These are phyloP conservation scores for Trichoderma sp. DNA, from an alignment of 2,329 filamentous ascomycete species.

Conservation along the genomic window DNA sequence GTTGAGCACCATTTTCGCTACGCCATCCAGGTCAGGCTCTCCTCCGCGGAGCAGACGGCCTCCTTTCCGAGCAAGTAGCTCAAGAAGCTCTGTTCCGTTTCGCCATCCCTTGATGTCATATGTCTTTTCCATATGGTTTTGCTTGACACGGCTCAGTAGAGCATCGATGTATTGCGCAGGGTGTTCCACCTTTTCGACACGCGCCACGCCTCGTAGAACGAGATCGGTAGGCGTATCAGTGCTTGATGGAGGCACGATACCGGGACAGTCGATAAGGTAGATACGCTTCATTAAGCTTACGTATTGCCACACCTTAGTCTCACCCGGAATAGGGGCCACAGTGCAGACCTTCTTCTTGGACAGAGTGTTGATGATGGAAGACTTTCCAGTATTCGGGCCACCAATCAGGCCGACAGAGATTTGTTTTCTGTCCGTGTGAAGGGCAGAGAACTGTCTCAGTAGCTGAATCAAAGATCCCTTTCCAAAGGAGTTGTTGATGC, in stretches of 20 bases:
- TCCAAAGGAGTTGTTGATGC: slow-evolving; percentile 93
- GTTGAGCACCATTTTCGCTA: slow-evolving; percentile 95
- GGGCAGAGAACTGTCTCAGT: slow-evolving; percentile 85
- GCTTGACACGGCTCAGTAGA: slow-evolving; percentile 78
- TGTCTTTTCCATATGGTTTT: slow-evolving; percentile 86
- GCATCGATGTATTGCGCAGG: slow-evolving; percentile 94
- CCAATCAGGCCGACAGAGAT: slow-evolving; percentile 86
- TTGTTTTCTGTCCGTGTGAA: slow-evolving; percentile 91
- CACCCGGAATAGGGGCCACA: slow-evolving; percentile 91
- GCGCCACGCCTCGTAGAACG: slow-evolving; percentile 84
- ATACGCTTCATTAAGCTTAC: slow-evolving; percentile 94
- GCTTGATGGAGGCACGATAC: slow-evolving; percentile 88
- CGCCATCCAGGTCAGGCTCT: slow-evolving; percentile 92
- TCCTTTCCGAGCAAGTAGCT: slow-evolving; percentile 82
- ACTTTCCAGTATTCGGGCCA: slow-evolving; percentile 89
- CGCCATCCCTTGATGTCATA: slow-evolving; percentile 85
- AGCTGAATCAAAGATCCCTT: slow-evolving; percentile 94
- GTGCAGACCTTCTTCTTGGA: slow-evolving; percentile 93
- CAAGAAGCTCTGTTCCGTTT: slow-evolving; percentile 80
- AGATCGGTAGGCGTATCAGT: slow-evolving; percentile 86
- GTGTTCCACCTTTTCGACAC: slow-evolving; percentile 94
- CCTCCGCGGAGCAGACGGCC: slow-evolving; percentile 86
- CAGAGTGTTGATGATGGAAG: slow-evolving; percentile 94
- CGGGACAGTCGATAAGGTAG: slow-evolving; percentile 89
- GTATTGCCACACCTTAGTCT: slow-evolving; percentile 98